phyloP scores from a whole-genome alignment of 257 asterid species.

The Avicennia marina region DNA sequence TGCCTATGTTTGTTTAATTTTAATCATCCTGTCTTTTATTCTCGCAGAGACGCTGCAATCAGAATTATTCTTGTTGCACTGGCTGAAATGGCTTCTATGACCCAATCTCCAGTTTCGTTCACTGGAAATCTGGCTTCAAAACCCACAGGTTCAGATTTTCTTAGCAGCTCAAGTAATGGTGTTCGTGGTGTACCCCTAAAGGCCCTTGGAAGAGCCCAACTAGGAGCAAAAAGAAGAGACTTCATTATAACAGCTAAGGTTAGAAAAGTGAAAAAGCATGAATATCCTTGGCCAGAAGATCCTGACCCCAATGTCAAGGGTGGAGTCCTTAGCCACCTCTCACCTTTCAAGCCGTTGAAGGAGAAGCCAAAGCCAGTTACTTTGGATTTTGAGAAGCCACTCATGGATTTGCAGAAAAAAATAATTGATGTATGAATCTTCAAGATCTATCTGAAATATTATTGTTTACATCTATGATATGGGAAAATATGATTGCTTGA shows the following conservation, averaged over 20 bases:
- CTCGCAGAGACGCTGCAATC: too few species aligned
- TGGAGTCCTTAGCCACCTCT: slow-evolving; percentile 83
- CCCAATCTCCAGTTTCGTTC: slow-evolving; percentile 54
- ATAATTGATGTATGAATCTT: slow-evolving; percentile 56
- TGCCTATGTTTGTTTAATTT: too few species aligned
- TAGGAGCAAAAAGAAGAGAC: slow-evolving; percentile 50
- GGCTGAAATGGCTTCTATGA: slow-evolving; percentile 45
- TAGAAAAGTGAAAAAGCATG: slow-evolving; percentile 65
- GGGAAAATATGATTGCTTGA: not conserved
- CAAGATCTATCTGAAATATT: not conserved
- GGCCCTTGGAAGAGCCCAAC: slow-evolving; percentile 51
- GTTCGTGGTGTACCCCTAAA: slow-evolving; percentile 64
- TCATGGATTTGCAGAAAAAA: slow-evolving; percentile 70
- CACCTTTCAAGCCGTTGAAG: slow-evolving; percentile 85
- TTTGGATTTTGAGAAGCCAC: slow-evolving; percentile 90
- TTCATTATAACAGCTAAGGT: slow-evolving; percentile 56
- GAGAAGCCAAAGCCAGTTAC: slow-evolving; percentile 92
- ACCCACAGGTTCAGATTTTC: slow-evolving; percentile 68
- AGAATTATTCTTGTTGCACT: too few species aligned
- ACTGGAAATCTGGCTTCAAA: slow-evolving; percentile 52
- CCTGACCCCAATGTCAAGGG: slow-evolving; percentile 88
- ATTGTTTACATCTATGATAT: not conserved
- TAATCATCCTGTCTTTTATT: too few species aligned
- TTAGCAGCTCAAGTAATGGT: slow-evolving; percentile 63
- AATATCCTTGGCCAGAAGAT: slow-evolving; percentile 81